Evolutionary conservation across 345 rosid species (phyloP), one percentile per base, ranked within the genome.

Genomic region (Aethionema arabicum): DNA sequence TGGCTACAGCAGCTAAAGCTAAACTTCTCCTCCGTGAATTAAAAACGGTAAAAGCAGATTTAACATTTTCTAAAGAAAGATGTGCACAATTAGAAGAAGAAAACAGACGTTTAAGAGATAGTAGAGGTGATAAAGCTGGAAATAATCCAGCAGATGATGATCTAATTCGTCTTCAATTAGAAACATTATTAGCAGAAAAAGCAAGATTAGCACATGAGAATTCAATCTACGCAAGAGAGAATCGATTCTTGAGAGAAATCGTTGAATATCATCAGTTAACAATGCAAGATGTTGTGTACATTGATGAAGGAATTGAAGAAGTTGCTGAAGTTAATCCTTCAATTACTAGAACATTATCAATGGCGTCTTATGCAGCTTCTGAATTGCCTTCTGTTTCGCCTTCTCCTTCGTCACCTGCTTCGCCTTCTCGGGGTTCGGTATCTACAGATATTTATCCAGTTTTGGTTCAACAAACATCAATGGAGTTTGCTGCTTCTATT

Each of bases 1-100:
- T 95, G 97, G 99, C 99, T 47, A 95, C 97, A 36, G 99, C 99
- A 65, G 95, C 99, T 1, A 95, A 95, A 76, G 99, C 99, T 44
- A 95, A 90, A 76, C 96, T 95, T 35, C 92, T 95, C 49, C 82
- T 95, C 31, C 95, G 99, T 8, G 99, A 95, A 61, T 67, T 95
- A 43, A 95, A 90, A 78, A 90, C 97, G 7, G 81, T 90, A 43
- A 95, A 95, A 77, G 99, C 99, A 5, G 96, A 95, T 73, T 60
- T 88, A 80, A 86, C 96, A 3, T 95, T 95, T 67, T 90, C 95
- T 11, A 90, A 86, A 65, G 77, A 80, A 72, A 82, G 99, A 36
- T 86, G 93, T 57, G 67, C 96, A 4, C 99, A 95, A 61, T 73
- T 90, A 50, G 99, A 95, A 70, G 93, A 86, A 58, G 99, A 95